Evolutionary conservation across 352 stramenopile species (phyloP).

Genomic region (Pythium rhizo-oryzae): DNA sequence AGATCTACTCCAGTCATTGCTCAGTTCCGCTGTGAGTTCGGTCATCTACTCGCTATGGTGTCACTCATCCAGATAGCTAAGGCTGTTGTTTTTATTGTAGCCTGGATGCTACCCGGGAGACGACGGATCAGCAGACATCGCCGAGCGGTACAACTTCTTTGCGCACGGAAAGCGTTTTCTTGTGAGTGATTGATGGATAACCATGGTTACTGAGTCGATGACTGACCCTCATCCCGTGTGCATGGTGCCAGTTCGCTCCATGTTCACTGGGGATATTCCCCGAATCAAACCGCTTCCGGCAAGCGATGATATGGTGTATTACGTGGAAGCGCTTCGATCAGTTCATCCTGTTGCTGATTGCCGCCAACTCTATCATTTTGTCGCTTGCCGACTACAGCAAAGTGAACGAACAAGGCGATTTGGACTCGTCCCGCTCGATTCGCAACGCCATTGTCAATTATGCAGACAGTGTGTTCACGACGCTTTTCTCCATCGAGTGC

Average conservation of each 20-base stretch:
- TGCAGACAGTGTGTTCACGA: constrained; percentile 56
- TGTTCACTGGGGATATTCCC: constrained; percentile 55
- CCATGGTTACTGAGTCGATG: too few species aligned
- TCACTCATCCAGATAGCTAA: too few species aligned
- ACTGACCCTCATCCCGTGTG: not conserved
- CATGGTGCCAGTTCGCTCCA: constrained; percentile 46
- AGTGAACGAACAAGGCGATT: constrained; percentile 42
- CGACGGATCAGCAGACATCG: constrained; percentile 52
- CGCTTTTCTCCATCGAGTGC: constrained; percentile 87
- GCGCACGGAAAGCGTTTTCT: constrained; percentile 59
- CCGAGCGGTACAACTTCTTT: constrained; percentile 68
- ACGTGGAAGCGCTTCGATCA: constrained; percentile 80
- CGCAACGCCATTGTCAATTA: constrained; percentile 66
- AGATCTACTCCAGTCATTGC: constrained; percentile 36
- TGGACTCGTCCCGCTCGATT: constrained; percentile 43
- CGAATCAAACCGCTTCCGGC: constrained; percentile 53
- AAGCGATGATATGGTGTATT: constrained; percentile 66
- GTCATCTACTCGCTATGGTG: too few species aligned
- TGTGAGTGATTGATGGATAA: too few species aligned
- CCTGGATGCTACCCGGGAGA: constrained; percentile 55
- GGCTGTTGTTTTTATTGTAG: constrained; percentile 29
- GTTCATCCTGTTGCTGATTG: constrained; percentile 85
- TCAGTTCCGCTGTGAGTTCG: constrained; percentile 37
- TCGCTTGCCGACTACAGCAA: constrained; percentile 77
- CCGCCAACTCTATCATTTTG: constrained; percentile 85